A percentile compares a stretch with the other conserved stretches of the same genome.
Conservation (phyloP, 768 basidiomycete genomes). For the Mycena vitilis region DNA sequence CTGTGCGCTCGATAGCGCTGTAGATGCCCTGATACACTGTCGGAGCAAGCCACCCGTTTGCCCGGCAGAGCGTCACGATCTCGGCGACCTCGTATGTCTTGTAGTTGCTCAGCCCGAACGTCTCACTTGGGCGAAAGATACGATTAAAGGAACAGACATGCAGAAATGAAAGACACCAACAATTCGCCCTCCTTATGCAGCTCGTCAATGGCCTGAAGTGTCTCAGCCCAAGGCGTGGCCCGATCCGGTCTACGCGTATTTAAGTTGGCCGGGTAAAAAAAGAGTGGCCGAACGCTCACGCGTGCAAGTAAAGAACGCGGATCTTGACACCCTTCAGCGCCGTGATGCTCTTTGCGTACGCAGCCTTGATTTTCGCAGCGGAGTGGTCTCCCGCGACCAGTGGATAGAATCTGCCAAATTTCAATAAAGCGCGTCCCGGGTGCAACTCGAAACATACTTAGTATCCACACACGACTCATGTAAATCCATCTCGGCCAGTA, state of each 20-base stretch:
- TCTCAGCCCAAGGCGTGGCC: conserved; percentile 57
- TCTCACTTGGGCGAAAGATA: conserved; percentile 46
- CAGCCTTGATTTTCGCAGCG: conserved; percentile 48
- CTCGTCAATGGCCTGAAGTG: conserved; percentile 50
- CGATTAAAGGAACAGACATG: too few species aligned
- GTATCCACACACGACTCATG: conserved; percentile 55
- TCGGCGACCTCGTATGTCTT: conserved; percentile 63
- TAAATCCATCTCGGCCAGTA: conserved; percentile 52
- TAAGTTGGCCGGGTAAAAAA: background rate
- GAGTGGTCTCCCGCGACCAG: conserved; percentile 52
- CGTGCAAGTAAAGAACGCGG: conserved; percentile 59
- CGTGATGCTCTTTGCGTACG: conserved; percentile 49
- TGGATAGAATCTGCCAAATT: conserved; percentile 20
- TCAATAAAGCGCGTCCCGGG: background rate
- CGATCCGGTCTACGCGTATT: conserved; percentile 48
- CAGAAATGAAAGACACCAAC: background rate
- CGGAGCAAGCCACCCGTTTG: conserved; percentile 55
- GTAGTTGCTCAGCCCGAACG: conserved; percentile 62
- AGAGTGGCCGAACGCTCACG: conserved; percentile 24
- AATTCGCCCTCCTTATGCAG: conserved; percentile 49
- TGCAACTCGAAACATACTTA: conserved; percentile 46
- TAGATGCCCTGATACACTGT: conserved; percentile 55
- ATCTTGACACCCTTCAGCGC: conserved; percentile 48
- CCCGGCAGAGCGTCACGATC: conserved; percentile 57
- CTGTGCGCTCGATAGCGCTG: conserved; percentile 37